These are phyloP conservation scores for Aspergillus uvarum DNA, from an alignment of 2,329 filamentous ascomycete species.

Conservation along the genomic window DNA sequence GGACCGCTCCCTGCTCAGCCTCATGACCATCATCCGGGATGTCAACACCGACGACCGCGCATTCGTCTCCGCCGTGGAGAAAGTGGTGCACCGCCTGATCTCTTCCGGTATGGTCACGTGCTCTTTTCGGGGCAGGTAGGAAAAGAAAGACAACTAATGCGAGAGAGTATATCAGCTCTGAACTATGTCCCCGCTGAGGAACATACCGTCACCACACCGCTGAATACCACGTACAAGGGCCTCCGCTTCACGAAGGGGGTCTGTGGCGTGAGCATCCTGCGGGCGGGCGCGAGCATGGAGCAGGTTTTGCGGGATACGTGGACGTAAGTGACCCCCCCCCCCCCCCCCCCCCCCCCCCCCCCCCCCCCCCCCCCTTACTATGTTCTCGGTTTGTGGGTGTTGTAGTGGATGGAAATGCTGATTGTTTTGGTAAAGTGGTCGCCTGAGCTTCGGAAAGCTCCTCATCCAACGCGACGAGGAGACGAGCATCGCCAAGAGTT, in stretches of 20 bases:
- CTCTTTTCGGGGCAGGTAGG: background rate
- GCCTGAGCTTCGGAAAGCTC: slow-evolving; percentile 34
- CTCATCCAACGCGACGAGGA: slow-evolving; percentile 36
- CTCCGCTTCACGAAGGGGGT: slow-evolving; percentile 18
- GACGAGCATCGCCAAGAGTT: slow-evolving; percentile 28
- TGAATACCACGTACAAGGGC: slow-evolving; percentile 15
- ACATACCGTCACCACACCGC: slow-evolving; percentile 15
- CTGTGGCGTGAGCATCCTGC: slow-evolving; percentile 35
- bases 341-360: background rate
- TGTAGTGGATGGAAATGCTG: background rate
- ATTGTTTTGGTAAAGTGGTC: slow-evolving; percentile 15
- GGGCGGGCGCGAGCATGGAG: slow-evolving; percentile 36
- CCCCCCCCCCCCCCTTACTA: background rate
- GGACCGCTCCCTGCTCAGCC: slow-evolving; percentile 10
- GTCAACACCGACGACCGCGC: slow-evolving; percentile 8
- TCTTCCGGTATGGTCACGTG: slow-evolving; percentile 9
- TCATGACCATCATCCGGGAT: slow-evolving; percentile 22
- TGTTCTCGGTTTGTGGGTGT: background rate
- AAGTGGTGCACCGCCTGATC: slow-evolving; percentile 12
- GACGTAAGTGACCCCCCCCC: slow-evolving; percentile 19
- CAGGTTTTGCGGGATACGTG: slow-evolving; percentile 28
- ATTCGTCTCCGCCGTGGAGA: slow-evolving; percentile 15
- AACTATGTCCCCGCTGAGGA: slow-evolving; percentile 17
- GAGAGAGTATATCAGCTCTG: slow-evolving; percentile 12
- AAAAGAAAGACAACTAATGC: background rate